Evolutionary conservation across 2,329 filamentous ascomycete genomes (phyloP).

Genomic region (Arthrobotrys iridis): DNA sequence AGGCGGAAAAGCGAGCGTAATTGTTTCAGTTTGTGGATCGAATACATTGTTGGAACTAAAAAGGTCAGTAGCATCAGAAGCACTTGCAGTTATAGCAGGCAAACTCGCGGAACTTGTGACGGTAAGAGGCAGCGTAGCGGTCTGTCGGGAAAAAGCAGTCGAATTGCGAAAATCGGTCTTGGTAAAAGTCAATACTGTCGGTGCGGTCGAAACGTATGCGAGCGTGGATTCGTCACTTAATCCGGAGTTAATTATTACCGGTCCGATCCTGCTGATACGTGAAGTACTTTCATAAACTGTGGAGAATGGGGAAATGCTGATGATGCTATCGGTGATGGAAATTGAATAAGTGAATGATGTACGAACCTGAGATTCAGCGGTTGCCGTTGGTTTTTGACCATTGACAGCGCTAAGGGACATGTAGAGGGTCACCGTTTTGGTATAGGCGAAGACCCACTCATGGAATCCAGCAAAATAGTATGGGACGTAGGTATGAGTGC

Average conservation of each 20-base stretch:
- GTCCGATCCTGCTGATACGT: slow-evolving; percentile 48
- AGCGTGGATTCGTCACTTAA: slow-evolving; percentile 48
- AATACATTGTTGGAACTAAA: slow-evolving; percentile 25
- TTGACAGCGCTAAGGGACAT: slow-evolving; percentile 44
- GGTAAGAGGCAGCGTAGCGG: slow-evolving; percentile 30
- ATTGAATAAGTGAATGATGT: slow-evolving; percentile 49
- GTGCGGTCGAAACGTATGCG: slow-evolving; percentile 38
- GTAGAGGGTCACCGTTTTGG: slow-evolving; percentile 45
- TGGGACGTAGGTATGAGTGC: slow-evolving; percentile 39
- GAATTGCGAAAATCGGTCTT: slow-evolving; percentile 40
- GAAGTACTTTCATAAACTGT: slow-evolving; percentile 48
- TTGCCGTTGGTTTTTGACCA: slow-evolving; percentile 11
- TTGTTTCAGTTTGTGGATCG: not conserved
- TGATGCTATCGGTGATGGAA: slow-evolving; percentile 39
- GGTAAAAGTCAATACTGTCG: slow-evolving; percentile 48
- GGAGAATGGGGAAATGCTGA: slow-evolving; percentile 43
- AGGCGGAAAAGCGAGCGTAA: slow-evolving; percentile 29
- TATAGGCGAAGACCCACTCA: slow-evolving; percentile 46
- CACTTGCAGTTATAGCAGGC: slow-evolving; percentile 17
- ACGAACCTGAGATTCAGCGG: slow-evolving; percentile 25
- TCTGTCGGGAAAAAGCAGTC: slow-evolving; percentile 38
- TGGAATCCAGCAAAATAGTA: slow-evolving; percentile 50
- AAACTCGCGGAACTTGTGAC: slow-evolving; percentile 38
- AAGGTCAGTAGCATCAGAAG: slow-evolving; percentile 19
- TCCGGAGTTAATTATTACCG: slow-evolving; percentile 53